phyloP scores from a whole-genome alignment of 2,329 filamentous ascomycete species.

The Tolypocladium cylindrosporum region DNA sequence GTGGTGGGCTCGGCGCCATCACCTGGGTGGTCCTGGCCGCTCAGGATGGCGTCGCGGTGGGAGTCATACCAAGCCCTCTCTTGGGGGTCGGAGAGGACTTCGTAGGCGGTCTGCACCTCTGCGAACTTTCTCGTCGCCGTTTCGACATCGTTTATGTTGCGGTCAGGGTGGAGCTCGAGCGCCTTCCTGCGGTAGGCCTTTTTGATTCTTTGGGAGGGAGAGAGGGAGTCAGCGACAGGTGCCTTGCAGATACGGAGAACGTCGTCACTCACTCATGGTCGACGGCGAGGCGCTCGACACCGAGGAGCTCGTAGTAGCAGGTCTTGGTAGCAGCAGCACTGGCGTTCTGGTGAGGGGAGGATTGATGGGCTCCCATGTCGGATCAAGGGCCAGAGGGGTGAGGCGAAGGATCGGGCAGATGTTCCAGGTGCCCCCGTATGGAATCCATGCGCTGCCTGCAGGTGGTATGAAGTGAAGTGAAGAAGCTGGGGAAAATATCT shows the following conservation, averaged over 20 bases:
- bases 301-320: conserved; percentile 80
- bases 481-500: background rate
- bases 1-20: conserved; percentile 45
- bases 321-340: conserved; percentile 44
- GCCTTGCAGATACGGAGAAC: background rate
- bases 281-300: conserved; percentile 59
- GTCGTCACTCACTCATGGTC: conserved; percentile 62
- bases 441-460: background rate
- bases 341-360: conserved; percentile 22
- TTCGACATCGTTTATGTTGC: conserved; percentile 80
- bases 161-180: conserved; percentile 87
- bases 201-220: conserved; percentile 56
- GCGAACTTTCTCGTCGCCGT: conserved; percentile 78
- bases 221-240: background rate
- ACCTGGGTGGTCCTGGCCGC: conserved; percentile 43
- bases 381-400: background rate
- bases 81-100: conserved; percentile 91
- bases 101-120: conserved; percentile 86
- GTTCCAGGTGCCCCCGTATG: background rate
- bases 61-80: conserved; percentile 98
- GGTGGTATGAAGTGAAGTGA: background rate
- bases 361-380: conserved; percentile 47
- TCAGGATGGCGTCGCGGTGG: conserved; percentile 76
- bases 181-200: conserved; percentile 87
- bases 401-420: background rate